phyloP scores from a whole-genome alignment of 192 early-diverging fungal species.

The Rhizoclosmatium globosum region DNA sequence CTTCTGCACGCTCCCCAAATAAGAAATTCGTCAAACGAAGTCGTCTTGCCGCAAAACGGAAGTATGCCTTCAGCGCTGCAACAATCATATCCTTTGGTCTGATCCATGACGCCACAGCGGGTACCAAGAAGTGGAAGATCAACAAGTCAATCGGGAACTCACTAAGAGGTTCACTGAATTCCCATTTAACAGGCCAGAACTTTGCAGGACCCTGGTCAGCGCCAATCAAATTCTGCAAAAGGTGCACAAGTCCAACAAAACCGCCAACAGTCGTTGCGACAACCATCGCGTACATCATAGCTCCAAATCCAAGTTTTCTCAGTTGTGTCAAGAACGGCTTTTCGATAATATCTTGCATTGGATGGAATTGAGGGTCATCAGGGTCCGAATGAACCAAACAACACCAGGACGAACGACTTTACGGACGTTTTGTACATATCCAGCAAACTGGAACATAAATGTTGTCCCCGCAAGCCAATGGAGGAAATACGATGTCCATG shows the following conservation, averaged over 20 bases:
- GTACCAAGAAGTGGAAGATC: slow-evolving; percentile 77
- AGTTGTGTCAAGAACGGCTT: slow-evolving; percentile 78
- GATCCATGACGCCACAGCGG: slow-evolving; percentile 65
- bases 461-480: slow-evolving; percentile 94
- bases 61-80: slow-evolving; percentile 73
- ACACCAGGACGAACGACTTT: slow-evolving; percentile 90
- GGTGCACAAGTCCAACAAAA: slow-evolving; percentile 41
- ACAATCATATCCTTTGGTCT: slow-evolving; percentile 68
- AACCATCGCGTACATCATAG: slow-evolving; percentile 84
- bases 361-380: slow-evolving; percentile 93
- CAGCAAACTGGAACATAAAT: slow-evolving; percentile 94
- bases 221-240: slow-evolving; percentile 34
- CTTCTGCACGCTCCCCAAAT: slow-evolving; percentile 70
- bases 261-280: slow-evolving; percentile 81
- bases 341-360: slow-evolving; percentile 92
- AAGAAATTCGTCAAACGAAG: slow-evolving; percentile 86
- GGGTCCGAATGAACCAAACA: slow-evolving; percentile 99
- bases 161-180: slow-evolving; percentile 74
- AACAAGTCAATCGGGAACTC: slow-evolving; percentile 83
- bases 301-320: slow-evolving; percentile 82
- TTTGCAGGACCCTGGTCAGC: slow-evolving; percentile 29
- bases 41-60: slow-evolving; percentile 66
- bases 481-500: slow-evolving; percentile 74
- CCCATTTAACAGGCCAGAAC: slow-evolving; percentile 70
- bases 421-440: slow-evolving; percentile 82